Evolutionary conservation across 2,329 filamentous ascomycete species (phyloP).

Genomic region (Neurospora crassa): DNA sequence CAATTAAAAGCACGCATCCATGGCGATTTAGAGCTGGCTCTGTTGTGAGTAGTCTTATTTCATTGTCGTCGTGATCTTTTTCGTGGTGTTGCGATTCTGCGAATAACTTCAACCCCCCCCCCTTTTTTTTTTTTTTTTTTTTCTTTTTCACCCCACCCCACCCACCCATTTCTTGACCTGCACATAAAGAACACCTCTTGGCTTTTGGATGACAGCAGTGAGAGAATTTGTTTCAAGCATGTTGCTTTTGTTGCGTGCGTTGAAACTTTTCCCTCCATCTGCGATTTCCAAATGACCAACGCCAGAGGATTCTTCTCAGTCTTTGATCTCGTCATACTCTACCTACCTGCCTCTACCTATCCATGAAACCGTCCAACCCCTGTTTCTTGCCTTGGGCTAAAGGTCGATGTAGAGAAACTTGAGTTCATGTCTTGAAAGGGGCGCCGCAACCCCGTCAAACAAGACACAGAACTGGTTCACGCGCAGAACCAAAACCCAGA

Average conservation of each 20-base stretch:
- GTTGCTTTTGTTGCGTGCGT: conserved; percentile 1
- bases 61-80: neutral
- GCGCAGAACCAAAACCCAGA: neutral
- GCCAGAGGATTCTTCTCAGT: conserved; percentile 5
- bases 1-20: conserved; percentile 79
- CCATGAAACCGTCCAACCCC: neutral
- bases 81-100: neutral
- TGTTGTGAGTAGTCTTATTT: conserved; percentile 39
- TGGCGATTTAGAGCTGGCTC: conserved; percentile 69
- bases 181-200: conserved; percentile 1
- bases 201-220: neutral
- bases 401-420: conserved; percentile 22
- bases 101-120: neutral
- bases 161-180: neutral
- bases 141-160: neutral
- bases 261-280: conserved; percentile 1
- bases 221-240: neutral
- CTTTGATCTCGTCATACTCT: conserved; percentile 7
- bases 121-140: too few relatives aligned
- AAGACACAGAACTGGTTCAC: neutral
- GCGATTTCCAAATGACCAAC: conserved; percentile 9
- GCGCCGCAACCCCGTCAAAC: neutral
- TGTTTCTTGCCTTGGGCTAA: conserved; percentile 17
- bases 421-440: conserved; percentile 6
- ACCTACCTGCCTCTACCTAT: neutral